Percentiles rank a stretch among this genome's conserved stretches.
Evolutionary conservation across 352 stramenopile genomes (phyloP).

Genomic region (Globisporangium lucens): DNA sequence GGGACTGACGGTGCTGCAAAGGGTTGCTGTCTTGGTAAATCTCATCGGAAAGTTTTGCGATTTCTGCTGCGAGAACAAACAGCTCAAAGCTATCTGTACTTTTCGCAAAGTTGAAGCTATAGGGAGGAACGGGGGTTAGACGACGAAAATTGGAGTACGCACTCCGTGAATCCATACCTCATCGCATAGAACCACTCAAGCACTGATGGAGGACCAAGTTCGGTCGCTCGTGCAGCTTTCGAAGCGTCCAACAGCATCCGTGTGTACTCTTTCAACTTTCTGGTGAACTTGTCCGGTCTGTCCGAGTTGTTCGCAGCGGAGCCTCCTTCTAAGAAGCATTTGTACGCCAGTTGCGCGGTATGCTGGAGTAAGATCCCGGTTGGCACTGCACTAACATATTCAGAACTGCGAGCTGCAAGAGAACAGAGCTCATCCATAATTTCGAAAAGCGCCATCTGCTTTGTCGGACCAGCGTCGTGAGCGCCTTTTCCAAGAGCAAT

Average conservation of each 20-base stretch:
- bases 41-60: constrained; percentile 41
- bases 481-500: constrained; percentile 48
- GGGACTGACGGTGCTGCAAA: constrained; percentile 28
- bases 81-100: constrained; percentile 40
- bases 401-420: constrained; percentile 5
- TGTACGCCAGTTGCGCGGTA: constrained; percentile 59
- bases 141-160: neutral
- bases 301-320: neutral
- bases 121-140: neutral
- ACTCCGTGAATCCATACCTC: constrained; percentile 34
- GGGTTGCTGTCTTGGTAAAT: constrained; percentile 37
- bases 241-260: constrained; percentile 32
- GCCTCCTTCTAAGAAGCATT: constrained; percentile 15
- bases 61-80: constrained; percentile 59
- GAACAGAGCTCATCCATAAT: constrained; percentile 58
- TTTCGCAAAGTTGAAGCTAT: constrained; percentile 71
- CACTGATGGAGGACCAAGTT: constrained; percentile 38
- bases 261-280: constrained; percentile 43
- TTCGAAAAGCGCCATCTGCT: constrained; percentile 35
- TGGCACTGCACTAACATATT: constrained; percentile 17
- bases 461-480: constrained; percentile 21
- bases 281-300: constrained; percentile 19
- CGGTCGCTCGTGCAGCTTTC: constrained; percentile 6
- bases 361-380: constrained; percentile 57
- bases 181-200: constrained; percentile 80